Evolutionary conservation across 441 rosid species (phyloP).

Genomic region (Jatropha podagrica): DNA sequence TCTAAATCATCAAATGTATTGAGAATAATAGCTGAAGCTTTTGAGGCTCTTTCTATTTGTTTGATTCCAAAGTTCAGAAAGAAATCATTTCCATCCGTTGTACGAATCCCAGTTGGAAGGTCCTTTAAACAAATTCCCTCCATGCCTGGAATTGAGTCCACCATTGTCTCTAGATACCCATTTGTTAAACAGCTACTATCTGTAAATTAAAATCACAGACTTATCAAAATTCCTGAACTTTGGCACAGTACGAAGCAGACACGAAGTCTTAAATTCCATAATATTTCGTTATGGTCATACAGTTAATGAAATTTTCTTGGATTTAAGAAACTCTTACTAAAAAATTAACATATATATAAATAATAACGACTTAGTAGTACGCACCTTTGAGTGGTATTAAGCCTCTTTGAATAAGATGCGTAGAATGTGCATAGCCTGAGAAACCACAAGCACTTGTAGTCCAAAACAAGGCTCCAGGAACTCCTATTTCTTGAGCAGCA

Average conservation of each 20-base stretch:
- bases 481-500: slow-evolving; percentile 21
- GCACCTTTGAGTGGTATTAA: slow-evolving; percentile 12
- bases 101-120: slow-evolving; percentile 7
- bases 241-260: too few species aligned
- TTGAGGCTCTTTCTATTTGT: not conserved
- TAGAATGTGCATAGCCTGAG: slow-evolving; percentile 10
- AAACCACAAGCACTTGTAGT: slow-evolving; percentile 25
- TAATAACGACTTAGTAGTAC: too few species aligned
- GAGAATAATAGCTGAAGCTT: not conserved
- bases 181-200: slow-evolving; percentile 3
- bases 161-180: slow-evolving; percentile 8
- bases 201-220: not conserved
- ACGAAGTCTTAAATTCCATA: too few species aligned
- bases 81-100: not conserved
- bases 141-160: slow-evolving; percentile 18
- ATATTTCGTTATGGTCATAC: too few species aligned
- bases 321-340: too few species aligned
- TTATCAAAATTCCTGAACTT: too few species aligned
- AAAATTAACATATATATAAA: too few species aligned
- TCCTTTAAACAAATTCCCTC: slow-evolving; percentile 13
- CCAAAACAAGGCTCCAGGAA: slow-evolving; percentile 24
- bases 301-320: too few species aligned
- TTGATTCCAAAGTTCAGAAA: not conserved
- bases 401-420: slow-evolving; percentile 10
- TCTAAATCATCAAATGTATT: slow-evolving; percentile 13